A percentile compares a stretch with the other conserved stretches of the same genome.
phyloP scores from a whole-genome alignment of 2,329 filamentous ascomycete species.

The Trichophyton simii region DNA sequence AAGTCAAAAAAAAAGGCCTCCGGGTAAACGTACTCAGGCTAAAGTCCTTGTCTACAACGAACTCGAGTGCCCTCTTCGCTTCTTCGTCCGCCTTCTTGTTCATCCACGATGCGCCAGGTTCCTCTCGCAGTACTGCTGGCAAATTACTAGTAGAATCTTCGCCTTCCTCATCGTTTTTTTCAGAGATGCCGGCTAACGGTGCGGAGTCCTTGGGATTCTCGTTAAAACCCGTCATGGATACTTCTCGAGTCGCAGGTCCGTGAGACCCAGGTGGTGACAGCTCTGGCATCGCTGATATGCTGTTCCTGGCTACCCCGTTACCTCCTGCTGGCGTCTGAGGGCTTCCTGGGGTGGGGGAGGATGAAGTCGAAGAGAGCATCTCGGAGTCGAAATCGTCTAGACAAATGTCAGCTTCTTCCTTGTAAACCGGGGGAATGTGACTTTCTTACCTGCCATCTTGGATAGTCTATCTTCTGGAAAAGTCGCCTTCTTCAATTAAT shows the following conservation, averaged over 20 bases:
- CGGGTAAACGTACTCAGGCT: slow-evolving; percentile 30
- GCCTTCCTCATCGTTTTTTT: background rate
- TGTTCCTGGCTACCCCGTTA: slow-evolving; percentile 10
- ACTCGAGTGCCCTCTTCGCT: slow-evolving; percentile 38
- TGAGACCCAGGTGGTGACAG: slow-evolving; percentile 46
- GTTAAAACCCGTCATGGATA: slow-evolving; percentile 13
- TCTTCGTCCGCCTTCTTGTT: slow-evolving; percentile 48
- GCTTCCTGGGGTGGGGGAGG: slow-evolving; percentile 26
- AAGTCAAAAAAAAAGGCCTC: background rate
- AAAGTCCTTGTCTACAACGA: slow-evolving; percentile 42
- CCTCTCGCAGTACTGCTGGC: slow-evolving; percentile 16
- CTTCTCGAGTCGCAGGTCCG: slow-evolving; percentile 14
- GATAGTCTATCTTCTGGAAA: background rate
- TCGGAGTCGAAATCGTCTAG: slow-evolving; percentile 33
- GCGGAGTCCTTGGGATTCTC: background rate
- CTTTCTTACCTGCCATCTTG: background rate
- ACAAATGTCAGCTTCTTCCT: background rate
- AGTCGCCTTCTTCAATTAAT: background rate
- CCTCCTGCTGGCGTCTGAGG: slow-evolving; percentile 33
- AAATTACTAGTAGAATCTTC: background rate
- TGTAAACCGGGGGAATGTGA: background rate
- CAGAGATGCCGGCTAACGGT: slow-evolving; percentile 3
- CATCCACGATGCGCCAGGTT: slow-evolving; percentile 42
- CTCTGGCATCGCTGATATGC: slow-evolving; percentile 29
- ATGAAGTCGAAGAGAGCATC: slow-evolving; percentile 37